These are phyloP conservation scores for Citrullus colocynthis DNA, from an alignment of 306 rosid genomes.

Conservation along the genomic window DNA sequence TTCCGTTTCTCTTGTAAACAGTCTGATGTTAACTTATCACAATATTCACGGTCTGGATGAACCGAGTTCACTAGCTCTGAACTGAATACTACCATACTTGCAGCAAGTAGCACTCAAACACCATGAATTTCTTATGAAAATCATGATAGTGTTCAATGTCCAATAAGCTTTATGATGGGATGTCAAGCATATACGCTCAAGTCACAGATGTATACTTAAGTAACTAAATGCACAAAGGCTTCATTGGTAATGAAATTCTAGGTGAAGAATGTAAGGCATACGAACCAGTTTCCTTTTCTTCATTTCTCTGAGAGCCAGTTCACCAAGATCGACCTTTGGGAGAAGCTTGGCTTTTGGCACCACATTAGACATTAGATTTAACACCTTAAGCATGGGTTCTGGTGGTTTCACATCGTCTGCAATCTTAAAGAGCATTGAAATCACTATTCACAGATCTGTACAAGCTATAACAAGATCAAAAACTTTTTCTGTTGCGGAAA, in stretches of 20 bases:
- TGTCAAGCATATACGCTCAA: not conserved
- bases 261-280: slow-evolving; percentile 1
- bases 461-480: not conserved
- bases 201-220: not conserved
- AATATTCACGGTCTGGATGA: not conserved
- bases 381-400: slow-evolving; percentile 35
- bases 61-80: not conserved
- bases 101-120: not conserved
- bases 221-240: not conserved
- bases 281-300: slow-evolving; percentile 76
- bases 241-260: not conserved
- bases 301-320: slow-evolving; percentile 53
- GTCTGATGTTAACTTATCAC: not conserved
- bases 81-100: not conserved
- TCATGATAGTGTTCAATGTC: not conserved
- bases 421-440: slow-evolving; percentile 41
- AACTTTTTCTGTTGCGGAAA: not conserved
- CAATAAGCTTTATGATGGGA: not conserved
- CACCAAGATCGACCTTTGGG: slow-evolving; percentile 48
- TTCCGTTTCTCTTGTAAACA: not conserved
- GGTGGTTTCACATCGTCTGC: slow-evolving; percentile 70
- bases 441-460: not conserved
- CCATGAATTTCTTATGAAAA: not conserved
- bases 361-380: slow-evolving; percentile 45
- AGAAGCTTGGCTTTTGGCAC: slow-evolving; percentile 72